Base-by-base conservation (phyloP, 345 rosid genomes). In the Bretschneidera sinensis region DNA sequence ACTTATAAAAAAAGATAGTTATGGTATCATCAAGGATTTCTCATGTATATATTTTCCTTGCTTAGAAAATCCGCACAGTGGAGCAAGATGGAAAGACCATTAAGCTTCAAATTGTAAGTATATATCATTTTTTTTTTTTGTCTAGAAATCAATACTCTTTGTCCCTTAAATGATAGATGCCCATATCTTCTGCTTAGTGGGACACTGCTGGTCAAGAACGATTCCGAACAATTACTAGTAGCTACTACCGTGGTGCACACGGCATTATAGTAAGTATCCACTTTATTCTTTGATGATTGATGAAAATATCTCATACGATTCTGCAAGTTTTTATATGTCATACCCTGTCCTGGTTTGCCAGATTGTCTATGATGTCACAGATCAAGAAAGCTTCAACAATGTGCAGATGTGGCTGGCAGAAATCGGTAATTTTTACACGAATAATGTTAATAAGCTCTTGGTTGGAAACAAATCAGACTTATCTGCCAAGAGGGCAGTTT, bases 121-220 rank as follows among this genome's bases (percentile, higher is more conserved):
- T 5, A 39, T 11, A 39, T 2, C 45, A 39, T 14, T 39, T 39
- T 39, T 39, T n/a, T n/a, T n/a, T n/a, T n/a, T n/a, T n/a, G n/a
- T n/a, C n/a, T 13, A 14, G 11, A 9, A 11, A 13, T 39, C 45
- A 39, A 39, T 39, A 39, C 10, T 9, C 35, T 39, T 39, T 39
- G 10, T 5, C 16, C 45, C 45, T 39, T 39, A 5, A 39, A 4
- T 39, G 11, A 5, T 39, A 5, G 15, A 39, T 39, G 45, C 10
- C n/a, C 45, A 39, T 7, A 39, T 39, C 1, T 7, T 11, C 45
- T 39, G 45, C 45, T 5, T 14, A 49, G 83, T 79, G 83, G 83
- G 83, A 79, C 62, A 79, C 83, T 56, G 83, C 83, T 10, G 83
- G 83, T 9, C 83, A 79, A 67, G 83, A 79, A 65, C 68, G 83